Evolutionary conservation across 306 rosid species (phyloP).

Genomic region (Lathyrus aphaca): DNA sequence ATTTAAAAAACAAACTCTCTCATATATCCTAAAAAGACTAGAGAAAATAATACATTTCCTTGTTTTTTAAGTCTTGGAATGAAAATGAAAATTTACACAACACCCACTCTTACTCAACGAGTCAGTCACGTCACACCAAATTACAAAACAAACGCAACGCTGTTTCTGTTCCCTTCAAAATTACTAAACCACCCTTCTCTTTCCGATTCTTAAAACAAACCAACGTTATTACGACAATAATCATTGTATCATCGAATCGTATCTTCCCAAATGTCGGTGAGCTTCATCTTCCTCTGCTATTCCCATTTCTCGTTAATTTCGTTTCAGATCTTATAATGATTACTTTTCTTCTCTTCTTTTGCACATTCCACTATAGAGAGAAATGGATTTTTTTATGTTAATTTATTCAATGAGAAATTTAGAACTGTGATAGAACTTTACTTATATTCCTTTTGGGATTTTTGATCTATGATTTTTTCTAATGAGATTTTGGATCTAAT

Average conservation of each 20-base stretch:
- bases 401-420: slow-evolving; percentile 15
- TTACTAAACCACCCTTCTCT: slow-evolving; percentile 10
- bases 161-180: background rate
- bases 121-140: background rate
- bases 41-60: background rate
- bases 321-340: slow-evolving; percentile 25
- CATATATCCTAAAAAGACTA: no score
- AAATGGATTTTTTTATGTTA: background rate
- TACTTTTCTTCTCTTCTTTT: slow-evolving; percentile 10
- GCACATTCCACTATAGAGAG: background rate
- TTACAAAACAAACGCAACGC: background rate
- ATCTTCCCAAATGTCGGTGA: slow-evolving; percentile 49
- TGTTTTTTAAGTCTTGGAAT: background rate
- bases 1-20: no score
- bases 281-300: slow-evolving; percentile 23
- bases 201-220: background rate
- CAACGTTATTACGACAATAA: slow-evolving; percentile 6
- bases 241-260: slow-evolving; percentile 20
- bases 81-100: background rate
- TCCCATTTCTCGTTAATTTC: slow-evolving; percentile 6
- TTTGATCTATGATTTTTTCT: slow-evolving; percentile 8
- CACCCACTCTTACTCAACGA: background rate
- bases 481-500: slow-evolving; percentile 28
- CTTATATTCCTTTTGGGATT: slow-evolving; percentile 18
- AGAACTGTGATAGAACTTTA: slow-evolving; percentile 8